These are phyloP conservation scores for Cladosporium sphaerospermum DNA, from an alignment of 2,329 filamentous ascomycete species.

Conservation along the genomic window DNA sequence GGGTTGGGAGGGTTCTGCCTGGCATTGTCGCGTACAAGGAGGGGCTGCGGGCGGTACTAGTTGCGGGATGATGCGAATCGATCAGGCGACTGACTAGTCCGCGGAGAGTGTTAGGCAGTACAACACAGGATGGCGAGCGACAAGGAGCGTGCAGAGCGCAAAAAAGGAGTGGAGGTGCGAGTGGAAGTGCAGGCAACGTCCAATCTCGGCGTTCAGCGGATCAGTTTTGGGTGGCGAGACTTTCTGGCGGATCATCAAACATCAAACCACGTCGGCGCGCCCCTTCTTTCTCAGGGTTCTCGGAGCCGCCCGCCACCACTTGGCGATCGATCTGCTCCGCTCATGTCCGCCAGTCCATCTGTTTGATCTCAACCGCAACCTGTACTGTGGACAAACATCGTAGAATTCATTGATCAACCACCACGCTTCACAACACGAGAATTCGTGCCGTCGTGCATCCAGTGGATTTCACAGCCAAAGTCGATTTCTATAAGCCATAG, in stretches of 20 bases:
- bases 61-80: neutral
- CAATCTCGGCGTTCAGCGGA: slow-evolving; percentile 8
- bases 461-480: too few species aligned
- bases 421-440: too few species aligned
- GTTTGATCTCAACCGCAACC: too few species aligned
- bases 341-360: neutral
- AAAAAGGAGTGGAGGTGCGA: neutral
- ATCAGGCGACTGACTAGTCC: neutral
- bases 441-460: neutral
- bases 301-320: slow-evolving; percentile 9
- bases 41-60: neutral
- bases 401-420: too few species aligned
- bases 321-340: slow-evolving; percentile 9
- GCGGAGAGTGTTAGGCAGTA: too few species aligned
- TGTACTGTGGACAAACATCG: too few species aligned
- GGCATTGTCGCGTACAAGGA: slow-evolving; percentile 54
- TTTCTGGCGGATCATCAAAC: slow-evolving; percentile 5
- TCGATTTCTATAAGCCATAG: too few species aligned
- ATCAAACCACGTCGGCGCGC: neutral
- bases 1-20: slow-evolving; percentile 71
- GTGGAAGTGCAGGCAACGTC: neutral
- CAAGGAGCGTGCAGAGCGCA: neutral
- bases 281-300: neutral
- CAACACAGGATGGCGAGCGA: neutral
- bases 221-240: slow-evolving; percentile 10